Evolutionary conservation across 129 eudicot genomes (phyloP), one percentile per base, ranked within the genome.

Genomic region (Chrysanthemum makinoi): DNA sequence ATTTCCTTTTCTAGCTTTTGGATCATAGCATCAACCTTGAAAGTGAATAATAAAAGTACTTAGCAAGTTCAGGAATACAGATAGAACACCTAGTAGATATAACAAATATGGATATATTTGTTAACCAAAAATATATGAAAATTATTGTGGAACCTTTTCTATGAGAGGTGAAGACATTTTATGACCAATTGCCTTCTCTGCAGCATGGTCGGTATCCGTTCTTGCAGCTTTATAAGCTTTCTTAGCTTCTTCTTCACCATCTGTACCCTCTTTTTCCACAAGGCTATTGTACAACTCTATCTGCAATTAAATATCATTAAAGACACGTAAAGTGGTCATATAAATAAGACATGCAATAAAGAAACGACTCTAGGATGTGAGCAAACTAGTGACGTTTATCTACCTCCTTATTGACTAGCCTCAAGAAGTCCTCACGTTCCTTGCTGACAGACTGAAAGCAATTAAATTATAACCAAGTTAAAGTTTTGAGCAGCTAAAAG

Each of bases 1-100:
- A 87, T 87, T 77, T 87, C 95, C 67, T 87, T 87, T 71, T 87
- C 95, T 18, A 87, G 90, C 16, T 85, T 82, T 28, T 87, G 95
- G 62, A 87, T 85, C 90, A 87, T 87, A 55, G 86, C 73, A 84
- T 85, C 95, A 71, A 87, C 95, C 95, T 87, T 81, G 47, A 79
- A 30, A 18, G 19, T 64, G 53, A 24, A 46, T 28, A 53, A 30
- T 20, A 33, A n/a, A 17, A 47, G 50, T 72, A 24, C 30, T 33
- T 62, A 39, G 46, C 10, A 39, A 39, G 46, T 39, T 10, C 46
- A 7, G 10, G 10, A 39, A 6, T 6, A 39, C 46, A 7, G 10
- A 39, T 0, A 8, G 46, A 35, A 6, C 9, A 5, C 10, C 46
- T 39, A 39, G 46, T 39, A 39, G 10, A 39, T 39, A 7, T 7